Base-by-base conservation (phyloP, 192 early-diverging fungal genomes). In the Umbelopsis sp. region DNA sequence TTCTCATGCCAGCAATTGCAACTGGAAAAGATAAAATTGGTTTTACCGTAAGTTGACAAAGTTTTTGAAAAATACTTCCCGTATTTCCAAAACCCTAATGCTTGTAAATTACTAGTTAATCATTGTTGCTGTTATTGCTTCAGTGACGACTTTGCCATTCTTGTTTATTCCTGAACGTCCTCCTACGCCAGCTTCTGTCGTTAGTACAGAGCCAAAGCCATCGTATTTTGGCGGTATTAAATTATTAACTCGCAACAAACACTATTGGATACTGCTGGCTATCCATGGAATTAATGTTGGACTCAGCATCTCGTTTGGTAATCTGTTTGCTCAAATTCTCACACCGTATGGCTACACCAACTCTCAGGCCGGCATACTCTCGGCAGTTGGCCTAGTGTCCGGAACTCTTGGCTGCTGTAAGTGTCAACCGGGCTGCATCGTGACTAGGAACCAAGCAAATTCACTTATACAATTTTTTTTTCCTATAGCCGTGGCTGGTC, bases 281-380 rank as follows among this genome's bases (percentile, higher is more conserved):
- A 65, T 79, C 33, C 74, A 75, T 66, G 71, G 78, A 30, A n/a
- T 79, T 13, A 75, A 79, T 66, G 68, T 79, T n/a, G 78, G 78
- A 1, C 44, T 79, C 16, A 70, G 70, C 48, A 79, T 72, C 37
- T 66, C 73, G 12, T 79, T 79, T 69, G 73, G 73, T 12, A 75
- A 73, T 2, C 35, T 79, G 44, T 75, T 79, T 44, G 72, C 61
- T 7, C 78, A 74, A 52, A 52, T 79, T 33, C 44, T 79, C 13
- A 49, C 68, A 4, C 78, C 78, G 13, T 72, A 79, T 55, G 78
- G 78, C 4, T 79, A 79, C 23, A 75, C 78, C 1, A 66, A 79
- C 55, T 66, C 70, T 22, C 78, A 79, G 69, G 78, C 73, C 52
- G 78, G 78, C 37, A 65, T 70, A 18, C 64, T 78, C 25, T 73